A percentile compares a stretch with the other conserved stretches of the same genome.
Conservation (phyloP, 306 rosid genomes). For the Medicago lupulina region DNA sequence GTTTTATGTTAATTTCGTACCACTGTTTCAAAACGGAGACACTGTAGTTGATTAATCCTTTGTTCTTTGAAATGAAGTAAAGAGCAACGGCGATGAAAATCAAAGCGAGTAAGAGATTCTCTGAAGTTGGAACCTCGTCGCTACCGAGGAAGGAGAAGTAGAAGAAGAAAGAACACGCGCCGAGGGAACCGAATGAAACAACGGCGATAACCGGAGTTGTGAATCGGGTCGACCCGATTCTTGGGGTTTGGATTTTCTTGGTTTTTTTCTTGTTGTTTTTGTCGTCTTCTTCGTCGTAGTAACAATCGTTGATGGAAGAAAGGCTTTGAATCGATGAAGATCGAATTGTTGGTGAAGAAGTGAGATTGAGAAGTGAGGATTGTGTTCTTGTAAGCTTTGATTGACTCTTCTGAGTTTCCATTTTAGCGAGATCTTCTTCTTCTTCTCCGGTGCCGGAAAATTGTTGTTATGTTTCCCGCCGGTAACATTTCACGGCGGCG, state of each 20-base stretch:
- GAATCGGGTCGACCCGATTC: slow-evolving; percentile 49
- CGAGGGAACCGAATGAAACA: slow-evolving; percentile 47
- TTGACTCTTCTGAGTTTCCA: slow-evolving; percentile 81
- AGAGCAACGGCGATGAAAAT: slow-evolving; percentile 82
- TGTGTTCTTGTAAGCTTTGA: slow-evolving; percentile 84
- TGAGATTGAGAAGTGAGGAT: slow-evolving; percentile 74
- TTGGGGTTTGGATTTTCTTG: slow-evolving; percentile 28
- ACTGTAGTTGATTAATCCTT: slow-evolving; percentile 57
- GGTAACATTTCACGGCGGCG: slow-evolving; percentile 66
- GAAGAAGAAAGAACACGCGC: slow-evolving; percentile 48
- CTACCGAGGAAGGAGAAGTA: slow-evolving; percentile 60
- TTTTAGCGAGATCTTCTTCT: slow-evolving; percentile 44
- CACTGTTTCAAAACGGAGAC: slow-evolving; percentile 59
- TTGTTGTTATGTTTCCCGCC: slow-evolving; percentile 43
- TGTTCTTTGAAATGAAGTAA: slow-evolving; percentile 73
- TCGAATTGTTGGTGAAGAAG: slow-evolving; percentile 84
- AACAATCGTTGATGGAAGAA: slow-evolving; percentile 66
- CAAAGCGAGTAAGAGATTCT: slow-evolving; percentile 72
- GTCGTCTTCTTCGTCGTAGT: slow-evolving; percentile 50
- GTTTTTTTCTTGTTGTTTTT: slow-evolving; percentile 54
- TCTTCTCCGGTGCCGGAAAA: slow-evolving; percentile 57
- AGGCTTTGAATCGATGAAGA: slow-evolving; percentile 84
- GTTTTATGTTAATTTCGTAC: slow-evolving; percentile 61
- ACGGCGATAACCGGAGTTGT: slow-evolving; percentile 46
- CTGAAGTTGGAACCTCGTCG: slow-evolving; percentile 72